Evolutionary conservation across 305 asterid genomes (phyloP).

Genomic region (Solanum hybrid): DNA sequence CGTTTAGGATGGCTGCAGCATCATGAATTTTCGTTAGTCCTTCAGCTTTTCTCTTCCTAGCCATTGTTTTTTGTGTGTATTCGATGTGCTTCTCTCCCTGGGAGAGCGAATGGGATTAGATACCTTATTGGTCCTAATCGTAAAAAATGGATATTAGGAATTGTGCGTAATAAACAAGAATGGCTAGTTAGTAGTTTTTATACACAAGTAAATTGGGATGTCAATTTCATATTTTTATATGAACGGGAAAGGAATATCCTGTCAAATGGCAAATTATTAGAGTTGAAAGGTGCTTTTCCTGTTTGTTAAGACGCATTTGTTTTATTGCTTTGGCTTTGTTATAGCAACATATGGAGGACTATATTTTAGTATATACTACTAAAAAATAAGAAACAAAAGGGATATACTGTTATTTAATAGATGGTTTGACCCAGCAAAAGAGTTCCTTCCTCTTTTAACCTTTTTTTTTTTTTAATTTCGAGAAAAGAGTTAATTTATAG

Average conservation of each 20-base stretch:
- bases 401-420: not conserved
- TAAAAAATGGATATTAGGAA: not conserved
- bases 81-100: not conserved
- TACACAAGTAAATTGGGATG: not conserved
- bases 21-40: not conserved
- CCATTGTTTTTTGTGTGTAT: constrained; percentile 13
- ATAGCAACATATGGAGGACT: not conserved
- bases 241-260: not conserved
- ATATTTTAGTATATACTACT: not conserved
- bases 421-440: not conserved
- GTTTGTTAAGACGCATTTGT: not conserved
- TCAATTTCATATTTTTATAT: not conserved
- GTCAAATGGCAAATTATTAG: not conserved
- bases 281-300: not conserved
- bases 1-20: not conserved
- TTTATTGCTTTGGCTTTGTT: not conserved
- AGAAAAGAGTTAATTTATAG: not conserved
- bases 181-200: not conserved
- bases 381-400: not conserved
- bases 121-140: not conserved
- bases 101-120: not conserved
- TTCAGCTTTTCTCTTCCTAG: constrained; percentile 7
- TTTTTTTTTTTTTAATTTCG: not conserved
- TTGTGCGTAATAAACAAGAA: not conserved
- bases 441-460: not conserved